Conservation (phyloP, 2,329 filamentous ascomycete species). For the Diaporthe nobilis region DNA sequence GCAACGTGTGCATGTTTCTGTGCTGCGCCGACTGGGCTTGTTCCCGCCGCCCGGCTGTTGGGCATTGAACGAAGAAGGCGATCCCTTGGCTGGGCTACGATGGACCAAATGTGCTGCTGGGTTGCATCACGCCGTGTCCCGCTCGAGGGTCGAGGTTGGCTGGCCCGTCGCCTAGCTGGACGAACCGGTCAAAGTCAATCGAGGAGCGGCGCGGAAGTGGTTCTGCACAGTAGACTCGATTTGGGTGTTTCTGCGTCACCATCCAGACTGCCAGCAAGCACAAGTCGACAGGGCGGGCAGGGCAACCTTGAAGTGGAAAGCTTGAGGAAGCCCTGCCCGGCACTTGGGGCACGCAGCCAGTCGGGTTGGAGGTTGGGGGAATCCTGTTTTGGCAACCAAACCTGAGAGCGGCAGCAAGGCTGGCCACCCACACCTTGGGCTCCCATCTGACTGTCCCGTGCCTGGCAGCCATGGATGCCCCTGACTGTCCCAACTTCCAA, state of each 20-base stretch:
- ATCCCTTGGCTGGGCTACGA: constrained; percentile 4
- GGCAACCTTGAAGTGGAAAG: neutral
- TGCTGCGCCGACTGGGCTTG: neutral
- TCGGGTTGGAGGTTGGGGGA: constrained; percentile 18
- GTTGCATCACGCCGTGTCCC: neutral
- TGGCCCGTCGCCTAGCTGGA: neutral
- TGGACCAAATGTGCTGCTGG: neutral
- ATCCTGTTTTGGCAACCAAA: constrained; percentile 4
- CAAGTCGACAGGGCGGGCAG: neutral
- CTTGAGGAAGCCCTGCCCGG: neutral
- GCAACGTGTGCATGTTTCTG: neutral
- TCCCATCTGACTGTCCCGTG: neutral
- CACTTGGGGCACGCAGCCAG: constrained; percentile 1
- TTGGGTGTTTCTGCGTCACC: constrained; percentile 28
- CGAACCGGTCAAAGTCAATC: constrained; percentile 28
- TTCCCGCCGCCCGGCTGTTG: neutral
- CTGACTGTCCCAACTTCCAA: constrained; percentile 23
- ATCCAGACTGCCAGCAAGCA: constrained; percentile 8
- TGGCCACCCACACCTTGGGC: neutral
- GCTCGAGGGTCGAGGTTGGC: neutral
- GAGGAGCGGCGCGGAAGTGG: neutral
- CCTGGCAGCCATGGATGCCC: constrained; percentile 34
- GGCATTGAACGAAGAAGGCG: neutral
- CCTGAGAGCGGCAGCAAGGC: neutral
- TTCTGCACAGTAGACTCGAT: neutral